Conservation (phyloP, 2,329 filamentous ascomycete species). For the Aspergillus quadrilineatus region DNA sequence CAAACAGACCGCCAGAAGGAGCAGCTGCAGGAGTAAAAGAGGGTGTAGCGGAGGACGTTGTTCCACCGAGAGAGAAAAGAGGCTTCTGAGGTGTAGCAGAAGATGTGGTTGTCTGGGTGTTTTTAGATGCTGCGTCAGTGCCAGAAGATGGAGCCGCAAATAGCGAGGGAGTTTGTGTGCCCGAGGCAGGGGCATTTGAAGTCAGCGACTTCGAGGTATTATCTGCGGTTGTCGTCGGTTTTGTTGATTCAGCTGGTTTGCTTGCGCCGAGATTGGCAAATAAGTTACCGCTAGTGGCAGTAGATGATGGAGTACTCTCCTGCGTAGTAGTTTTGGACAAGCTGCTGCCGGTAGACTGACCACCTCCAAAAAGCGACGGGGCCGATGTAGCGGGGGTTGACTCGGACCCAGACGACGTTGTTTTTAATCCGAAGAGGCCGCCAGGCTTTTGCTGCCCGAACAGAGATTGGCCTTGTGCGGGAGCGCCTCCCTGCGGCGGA, state of each 20-base stretch:
- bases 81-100: conserved; percentile 36
- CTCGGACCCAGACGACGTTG: conserved; percentile 1
- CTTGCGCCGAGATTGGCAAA: conserved; percentile 28
- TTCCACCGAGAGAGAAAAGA: conserved; percentile 32
- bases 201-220: conserved; percentile 31
- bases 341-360: conserved; percentile 28
- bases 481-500: conserved; percentile 9
- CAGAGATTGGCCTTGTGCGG: conserved; percentile 5
- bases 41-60: conserved; percentile 31
- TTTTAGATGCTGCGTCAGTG: conserved; percentile 27
- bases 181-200: conserved; percentile 14
- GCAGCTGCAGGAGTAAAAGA: conserved; percentile 34
- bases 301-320: conserved; percentile 16
- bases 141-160: conserved; percentile 30
- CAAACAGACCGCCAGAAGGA: conserved; percentile 29
- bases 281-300: conserved; percentile 2
- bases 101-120: conserved; percentile 26
- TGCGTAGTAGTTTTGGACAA: conserved; percentile 28
- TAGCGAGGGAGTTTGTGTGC: conserved; percentile 27
- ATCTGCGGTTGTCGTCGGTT: conserved; percentile 26
- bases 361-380: conserved; percentile 19
- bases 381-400: conserved; percentile 1
- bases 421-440: conserved; percentile 5
- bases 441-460: conserved; percentile 14
- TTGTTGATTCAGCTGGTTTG: conserved; percentile 32